Evolutionary conservation across 2,329 filamentous ascomycete genomes (phyloP).

Genomic region (Lasiodiplodia sp.): DNA sequence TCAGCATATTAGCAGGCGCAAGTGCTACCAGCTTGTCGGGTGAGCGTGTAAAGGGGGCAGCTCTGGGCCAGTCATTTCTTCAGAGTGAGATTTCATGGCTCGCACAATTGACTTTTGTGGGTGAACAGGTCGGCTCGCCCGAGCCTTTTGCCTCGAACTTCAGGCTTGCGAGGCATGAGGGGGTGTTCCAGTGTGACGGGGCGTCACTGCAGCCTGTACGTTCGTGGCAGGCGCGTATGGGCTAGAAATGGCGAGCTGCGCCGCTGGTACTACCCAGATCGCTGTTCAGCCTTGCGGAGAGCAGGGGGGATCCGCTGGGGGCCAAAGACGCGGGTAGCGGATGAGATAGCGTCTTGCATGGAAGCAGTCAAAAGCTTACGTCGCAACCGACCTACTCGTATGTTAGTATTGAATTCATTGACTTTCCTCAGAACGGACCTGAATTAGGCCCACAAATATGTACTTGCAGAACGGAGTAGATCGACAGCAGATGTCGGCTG

Average conservation of each 20-base stretch:
- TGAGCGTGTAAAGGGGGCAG: background rate
- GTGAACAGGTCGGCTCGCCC: background rate
- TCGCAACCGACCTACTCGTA: background rate
- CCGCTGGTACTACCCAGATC: background rate
- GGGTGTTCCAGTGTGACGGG: background rate
- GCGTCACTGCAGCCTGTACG: background rate
- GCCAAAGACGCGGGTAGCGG: background rate
- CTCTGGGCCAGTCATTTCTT: background rate
- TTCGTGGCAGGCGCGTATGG: background rate
- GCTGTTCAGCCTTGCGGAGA: background rate
- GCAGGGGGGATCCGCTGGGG: background rate
- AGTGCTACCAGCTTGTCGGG: background rate
- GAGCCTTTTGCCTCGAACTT: background rate
- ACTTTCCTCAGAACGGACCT: background rate
- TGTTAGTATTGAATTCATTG: background rate
- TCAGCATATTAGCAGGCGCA: background rate
- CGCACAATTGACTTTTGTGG: background rate
- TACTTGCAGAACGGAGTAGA: slow-evolving; percentile 18
- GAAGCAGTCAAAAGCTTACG: slow-evolving; percentile 35
- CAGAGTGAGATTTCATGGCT: background rate
- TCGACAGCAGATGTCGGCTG: slow-evolving; percentile 31
- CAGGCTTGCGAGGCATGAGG: background rate
- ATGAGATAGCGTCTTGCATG: slow-evolving; percentile 30
- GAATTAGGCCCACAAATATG: background rate
- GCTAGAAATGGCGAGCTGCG: background rate